Evolutionary conservation across 495 filamentous ascomycete species (phyloP), one percentile per base, ranked within the genome.

Genomic region (Penicillium cataractarum): DNA sequence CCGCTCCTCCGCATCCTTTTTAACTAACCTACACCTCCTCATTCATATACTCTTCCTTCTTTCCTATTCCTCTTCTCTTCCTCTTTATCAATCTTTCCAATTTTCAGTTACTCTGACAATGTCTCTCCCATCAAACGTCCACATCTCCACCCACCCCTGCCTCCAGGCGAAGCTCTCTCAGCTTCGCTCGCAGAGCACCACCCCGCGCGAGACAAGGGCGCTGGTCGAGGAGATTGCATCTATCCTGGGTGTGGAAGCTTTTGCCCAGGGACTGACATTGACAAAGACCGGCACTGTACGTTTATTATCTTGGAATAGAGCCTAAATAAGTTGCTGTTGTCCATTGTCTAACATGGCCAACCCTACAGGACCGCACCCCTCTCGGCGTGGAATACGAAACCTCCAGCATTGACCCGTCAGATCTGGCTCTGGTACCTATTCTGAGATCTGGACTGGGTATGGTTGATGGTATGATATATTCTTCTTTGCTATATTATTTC

Each of bases 361-460:
- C 29, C n/a, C 4, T 24, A 40, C 65, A 93, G 89, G 92, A 85
- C 67, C 70, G 80, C 65, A 93, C 92, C 1, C 90, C 92, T 5
- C 84, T 98, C 32, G 87, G 86, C 50, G 88, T 86, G 64, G 72
- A 84, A 33, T 97, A 90, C 74, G 80, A 84, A 4, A 88, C 86
- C 1, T 75, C 82, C 44, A 83, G 76, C 21, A 80, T 90, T 55
- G 65, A 76, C 4, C 91, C 93, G 0, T 67, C 76, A 1, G 82
- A 85, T 55, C 82, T 98, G 59, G 91, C 88, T 15, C 79, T 98
- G n/a, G 88, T 98, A 0, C 94, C 94, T 13, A 95, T 98, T 74
- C 85, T 98, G 27, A 86, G 94, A 13, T 96, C 92, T 5, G 94
- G 94, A 10, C 74, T 97, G 33, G 90, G 86, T 61, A 97, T 98